Percentiles rank a stretch among this genome's conserved stretches.
Evolutionary conservation across 345 rosid genomes (phyloP).

Genomic region (Toxicodendron radicans): DNA sequence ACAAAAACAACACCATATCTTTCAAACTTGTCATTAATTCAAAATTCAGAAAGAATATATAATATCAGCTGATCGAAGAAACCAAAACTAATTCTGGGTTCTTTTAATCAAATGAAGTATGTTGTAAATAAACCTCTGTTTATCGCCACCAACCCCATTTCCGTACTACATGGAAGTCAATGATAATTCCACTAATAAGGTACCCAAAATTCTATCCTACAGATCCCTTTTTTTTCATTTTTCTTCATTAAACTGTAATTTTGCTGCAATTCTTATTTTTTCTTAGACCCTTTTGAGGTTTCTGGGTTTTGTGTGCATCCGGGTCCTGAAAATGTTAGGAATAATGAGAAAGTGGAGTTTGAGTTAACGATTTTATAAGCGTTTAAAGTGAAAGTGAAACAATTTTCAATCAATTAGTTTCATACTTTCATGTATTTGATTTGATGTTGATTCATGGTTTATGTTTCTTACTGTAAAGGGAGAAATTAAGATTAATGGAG

Average conservation of each 20-base stretch:
- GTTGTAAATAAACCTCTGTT: constrained; percentile 23
- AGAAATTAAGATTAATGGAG: background rate
- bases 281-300: background rate
- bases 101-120: constrained; percentile 28
- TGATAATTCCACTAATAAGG: constrained; percentile 39
- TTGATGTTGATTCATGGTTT: too few species aligned
- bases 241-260: background rate
- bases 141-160: constrained; percentile 19
- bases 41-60: background rate
- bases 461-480: too few species aligned
- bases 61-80: background rate
- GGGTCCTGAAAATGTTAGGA: background rate
- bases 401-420: background rate
- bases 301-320: background rate
- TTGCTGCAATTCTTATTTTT: background rate
- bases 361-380: background rate
- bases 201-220: constrained; percentile 5
- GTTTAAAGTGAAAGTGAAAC: background rate
- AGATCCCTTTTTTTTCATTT: background rate
- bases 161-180: constrained; percentile 46
- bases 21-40: background rate
- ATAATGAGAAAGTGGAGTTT: background rate
- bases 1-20: background rate
- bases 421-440: background rate
- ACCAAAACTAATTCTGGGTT: background rate